A percentile compares a stretch with the other conserved stretches of the same genome.
These are phyloP conservation scores for Metarhizium sp. DNA, from an alignment of 2,329 filamentous ascomycete species.

Conservation along the genomic window DNA sequence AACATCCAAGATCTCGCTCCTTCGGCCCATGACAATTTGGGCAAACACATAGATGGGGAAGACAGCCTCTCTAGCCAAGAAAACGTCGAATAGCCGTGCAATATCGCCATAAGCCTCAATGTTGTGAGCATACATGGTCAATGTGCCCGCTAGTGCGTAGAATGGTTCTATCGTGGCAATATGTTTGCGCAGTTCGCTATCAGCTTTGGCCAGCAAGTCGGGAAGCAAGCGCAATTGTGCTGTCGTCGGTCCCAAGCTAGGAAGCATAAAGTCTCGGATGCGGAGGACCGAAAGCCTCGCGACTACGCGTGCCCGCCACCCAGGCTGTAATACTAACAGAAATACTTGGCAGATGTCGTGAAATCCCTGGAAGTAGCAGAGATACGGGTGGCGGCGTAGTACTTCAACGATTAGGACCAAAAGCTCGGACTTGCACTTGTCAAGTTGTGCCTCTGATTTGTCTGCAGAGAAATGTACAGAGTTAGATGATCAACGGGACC, in stretches of 20 bases:
- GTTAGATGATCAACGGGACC: not conserved
- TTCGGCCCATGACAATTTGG: constrained; percentile 72
- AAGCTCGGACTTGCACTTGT: constrained; percentile 63
- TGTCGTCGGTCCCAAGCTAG: constrained; percentile 70
- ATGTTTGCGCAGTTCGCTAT: constrained; percentile 63
- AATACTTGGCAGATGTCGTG: constrained; percentile 98
- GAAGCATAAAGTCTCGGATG: constrained; percentile 97
- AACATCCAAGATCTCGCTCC: constrained; percentile 78
- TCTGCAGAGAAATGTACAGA: constrained; percentile 31
- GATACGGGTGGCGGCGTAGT: constrained; percentile 68
- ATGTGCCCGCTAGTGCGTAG: constrained; percentile 84
- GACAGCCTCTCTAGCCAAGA: constrained; percentile 78
- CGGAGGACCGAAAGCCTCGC: constrained; percentile 79
- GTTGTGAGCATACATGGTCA: constrained; percentile 96
- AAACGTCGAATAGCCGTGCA: constrained; percentile 81
- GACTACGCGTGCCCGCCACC: constrained; percentile 52
- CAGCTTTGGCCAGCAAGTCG: constrained; percentile 63
- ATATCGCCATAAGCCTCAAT: constrained; percentile 86
- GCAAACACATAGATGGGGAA: constrained; percentile 89
- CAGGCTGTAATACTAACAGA: constrained; percentile 67
- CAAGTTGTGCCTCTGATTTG: constrained; percentile 59
- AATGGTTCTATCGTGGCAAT: constrained; percentile 75
- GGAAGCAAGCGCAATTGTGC: constrained; percentile 83
- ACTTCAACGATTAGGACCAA: constrained; percentile 72
- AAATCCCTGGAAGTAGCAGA: constrained; percentile 97